phyloP scores from a whole-genome alignment of 768 basidiomycete species.

The Termitomyces sp. region DNA sequence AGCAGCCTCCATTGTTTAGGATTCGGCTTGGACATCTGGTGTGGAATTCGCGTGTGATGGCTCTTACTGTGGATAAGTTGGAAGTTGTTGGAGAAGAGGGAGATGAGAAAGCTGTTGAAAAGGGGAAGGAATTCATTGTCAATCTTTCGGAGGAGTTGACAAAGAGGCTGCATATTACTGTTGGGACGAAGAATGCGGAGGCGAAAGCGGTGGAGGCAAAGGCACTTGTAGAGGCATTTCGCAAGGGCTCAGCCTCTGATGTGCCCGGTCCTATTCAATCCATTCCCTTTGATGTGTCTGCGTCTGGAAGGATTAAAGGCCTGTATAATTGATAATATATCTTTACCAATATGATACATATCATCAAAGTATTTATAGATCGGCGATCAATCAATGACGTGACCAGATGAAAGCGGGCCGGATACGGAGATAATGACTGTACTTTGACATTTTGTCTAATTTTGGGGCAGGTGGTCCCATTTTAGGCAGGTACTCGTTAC shows the following conservation, averaged over 20 bases:
- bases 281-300: constrained; percentile 10
- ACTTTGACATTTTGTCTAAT: too few species aligned
- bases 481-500: too few species aligned
- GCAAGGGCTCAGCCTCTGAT: constrained; percentile 23
- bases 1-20: constrained; percentile 47
- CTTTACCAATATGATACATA: not conserved
- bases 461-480: too few species aligned
- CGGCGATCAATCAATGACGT: too few species aligned
- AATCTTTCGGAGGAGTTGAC: constrained; percentile 40
- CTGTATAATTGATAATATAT: constrained; percentile 3
- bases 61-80: constrained; percentile 63
- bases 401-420: too few species aligned
- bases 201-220: constrained; percentile 68
- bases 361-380: too few species aligned
- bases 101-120: constrained; percentile 25
- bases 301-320: constrained; percentile 16
- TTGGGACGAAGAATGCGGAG: constrained; percentile 57
- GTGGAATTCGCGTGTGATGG: constrained; percentile 80
- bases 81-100: constrained; percentile 20
- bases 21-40: constrained; percentile 59
- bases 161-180: constrained; percentile 73
- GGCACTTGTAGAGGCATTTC: constrained; percentile 54
- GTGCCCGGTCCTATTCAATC: constrained; percentile 5
- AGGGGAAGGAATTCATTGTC: constrained; percentile 35
- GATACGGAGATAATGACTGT: too few species aligned